These are phyloP conservation scores for Entomortierella lignicola DNA, from an alignment of 192 early-diverging fungal genomes.

Conservation along the genomic window DNA sequence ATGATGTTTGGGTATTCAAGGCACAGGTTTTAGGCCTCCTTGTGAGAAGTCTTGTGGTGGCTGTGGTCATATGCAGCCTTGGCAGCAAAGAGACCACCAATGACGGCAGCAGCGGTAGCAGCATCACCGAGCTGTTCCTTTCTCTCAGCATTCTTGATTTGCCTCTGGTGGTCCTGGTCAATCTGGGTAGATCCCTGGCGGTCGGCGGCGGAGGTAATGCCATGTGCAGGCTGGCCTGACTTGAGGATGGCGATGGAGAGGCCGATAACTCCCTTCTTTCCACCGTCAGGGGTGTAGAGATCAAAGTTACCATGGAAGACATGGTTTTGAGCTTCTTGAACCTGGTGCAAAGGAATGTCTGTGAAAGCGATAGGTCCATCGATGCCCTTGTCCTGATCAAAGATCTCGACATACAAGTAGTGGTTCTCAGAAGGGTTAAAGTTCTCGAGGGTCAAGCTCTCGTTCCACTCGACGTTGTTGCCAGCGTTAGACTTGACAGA, in stretches of 20 bases:
- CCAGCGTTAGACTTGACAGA: constrained; percentile 57
- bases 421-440: constrained; percentile 33
- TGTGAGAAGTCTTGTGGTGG: too few species aligned
- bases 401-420: constrained; percentile 51
- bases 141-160: constrained; percentile 36
- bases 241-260: constrained; percentile 34
- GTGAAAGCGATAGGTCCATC: constrained; percentile 55
- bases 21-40: too few species aligned
- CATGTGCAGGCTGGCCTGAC: constrained; percentile 25
- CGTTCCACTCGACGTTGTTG: constrained; percentile 56
- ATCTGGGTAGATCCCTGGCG: constrained; percentile 26
- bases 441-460: constrained; percentile 42
- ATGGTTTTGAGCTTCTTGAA: constrained; percentile 27
- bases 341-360: constrained; percentile 55
- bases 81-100: neutral
- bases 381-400: constrained; percentile 40
- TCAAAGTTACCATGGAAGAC: constrained; percentile 46
- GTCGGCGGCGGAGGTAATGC: neutral
- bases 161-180: constrained; percentile 32
- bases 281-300: constrained; percentile 37
- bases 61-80: too few species aligned
- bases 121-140: constrained; percentile 47
- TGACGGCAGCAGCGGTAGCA: constrained; percentile 25
- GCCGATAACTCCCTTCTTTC: constrained; percentile 37
- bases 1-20: too few species aligned